These are phyloP conservation scores for Sporopachydermia lactativora DNA, from an alignment of 805 yeast species.

Conservation along the genomic window DNA sequence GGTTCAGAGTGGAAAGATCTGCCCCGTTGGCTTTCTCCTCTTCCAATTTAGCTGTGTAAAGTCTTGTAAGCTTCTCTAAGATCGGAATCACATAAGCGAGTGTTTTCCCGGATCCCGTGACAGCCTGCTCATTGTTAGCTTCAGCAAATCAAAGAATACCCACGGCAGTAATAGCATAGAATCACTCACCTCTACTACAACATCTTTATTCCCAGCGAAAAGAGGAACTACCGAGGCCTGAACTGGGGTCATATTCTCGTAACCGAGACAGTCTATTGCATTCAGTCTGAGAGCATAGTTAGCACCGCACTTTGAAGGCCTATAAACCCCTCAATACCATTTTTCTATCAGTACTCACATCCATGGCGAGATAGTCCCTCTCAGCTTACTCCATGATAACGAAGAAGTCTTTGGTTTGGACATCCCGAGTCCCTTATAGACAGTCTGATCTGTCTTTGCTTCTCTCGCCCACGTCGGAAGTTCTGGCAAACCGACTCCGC, in stretches of 20 bases:
- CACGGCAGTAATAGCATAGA: background rate
- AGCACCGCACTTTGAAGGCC: constrained; percentile 5
- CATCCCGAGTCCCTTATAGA: no score
- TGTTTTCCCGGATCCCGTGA: constrained; percentile 97
- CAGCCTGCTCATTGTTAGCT: constrained; percentile 33
- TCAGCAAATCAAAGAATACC: background rate
- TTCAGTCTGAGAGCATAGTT: constrained; percentile 23
- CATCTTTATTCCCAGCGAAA: constrained; percentile 75
- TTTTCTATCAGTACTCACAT: constrained; percentile 19
- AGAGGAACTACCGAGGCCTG: constrained; percentile 92
- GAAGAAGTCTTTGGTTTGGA: constrained; percentile 26
- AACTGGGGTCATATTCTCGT: constrained; percentile 82
- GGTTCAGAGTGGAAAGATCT: constrained; percentile 18
- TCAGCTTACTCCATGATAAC: constrained; percentile 45
- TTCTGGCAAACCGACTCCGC: no score
- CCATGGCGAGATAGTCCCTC: constrained; percentile 53
- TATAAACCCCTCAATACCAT: no score
- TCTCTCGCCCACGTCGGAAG: no score
- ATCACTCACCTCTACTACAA: constrained; percentile 59
- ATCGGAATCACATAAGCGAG: constrained; percentile 80
- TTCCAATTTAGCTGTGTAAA: constrained; percentile 15
- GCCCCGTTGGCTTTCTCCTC: constrained; percentile 16
- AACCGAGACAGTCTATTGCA: constrained; percentile 66
- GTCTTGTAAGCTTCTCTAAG: constrained; percentile 42
- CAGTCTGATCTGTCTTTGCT: no score